Conservation (phyloP, 2,329 filamentous ascomycete genomes). For the Pseudogymnoascus sp. region DNA sequence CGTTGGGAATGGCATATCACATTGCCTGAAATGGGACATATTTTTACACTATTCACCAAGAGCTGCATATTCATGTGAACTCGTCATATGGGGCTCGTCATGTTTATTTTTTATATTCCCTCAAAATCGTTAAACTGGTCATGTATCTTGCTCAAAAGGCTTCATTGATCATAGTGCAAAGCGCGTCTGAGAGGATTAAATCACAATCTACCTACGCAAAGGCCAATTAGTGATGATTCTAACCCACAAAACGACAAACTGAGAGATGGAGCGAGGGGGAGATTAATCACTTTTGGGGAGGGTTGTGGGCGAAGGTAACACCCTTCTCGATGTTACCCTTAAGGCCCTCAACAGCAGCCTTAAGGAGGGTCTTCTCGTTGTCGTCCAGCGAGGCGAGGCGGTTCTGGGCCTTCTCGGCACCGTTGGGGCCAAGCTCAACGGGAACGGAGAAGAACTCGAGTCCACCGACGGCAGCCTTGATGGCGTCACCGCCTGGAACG, state of each 20-base stretch:
- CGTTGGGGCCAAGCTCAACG: conserved; percentile 81
- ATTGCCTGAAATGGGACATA: background rate
- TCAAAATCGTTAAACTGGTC: conserved; percentile 6
- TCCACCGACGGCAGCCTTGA: conserved; percentile 70
- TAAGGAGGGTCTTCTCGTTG: conserved; percentile 82
- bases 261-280: conserved; percentile 19
- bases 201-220: conserved; percentile 39
- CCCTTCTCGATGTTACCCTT: conserved; percentile 94
- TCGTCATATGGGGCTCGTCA: background rate
- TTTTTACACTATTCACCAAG: background rate
- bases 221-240: conserved; percentile 18
- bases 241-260: conserved; percentile 6
- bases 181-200: conserved; percentile 18
- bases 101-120: conserved; percentile 9
- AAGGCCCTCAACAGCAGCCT: conserved; percentile 68
- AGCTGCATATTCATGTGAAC: background rate
- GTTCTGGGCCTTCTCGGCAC: conserved; percentile 80
- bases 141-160: background rate
- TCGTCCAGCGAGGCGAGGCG: conserved; percentile 70
- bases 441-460: conserved; percentile 94
- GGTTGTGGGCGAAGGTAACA: conserved; percentile 79
- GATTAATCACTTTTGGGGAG: conserved; percentile 74
- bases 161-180: conserved; percentile 1
- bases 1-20: conserved; percentile 13
- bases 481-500: conserved; percentile 77